Base-by-base conservation (phyloP, 2,329 filamentous ascomycete genomes). In the Moelleriella libera region DNA sequence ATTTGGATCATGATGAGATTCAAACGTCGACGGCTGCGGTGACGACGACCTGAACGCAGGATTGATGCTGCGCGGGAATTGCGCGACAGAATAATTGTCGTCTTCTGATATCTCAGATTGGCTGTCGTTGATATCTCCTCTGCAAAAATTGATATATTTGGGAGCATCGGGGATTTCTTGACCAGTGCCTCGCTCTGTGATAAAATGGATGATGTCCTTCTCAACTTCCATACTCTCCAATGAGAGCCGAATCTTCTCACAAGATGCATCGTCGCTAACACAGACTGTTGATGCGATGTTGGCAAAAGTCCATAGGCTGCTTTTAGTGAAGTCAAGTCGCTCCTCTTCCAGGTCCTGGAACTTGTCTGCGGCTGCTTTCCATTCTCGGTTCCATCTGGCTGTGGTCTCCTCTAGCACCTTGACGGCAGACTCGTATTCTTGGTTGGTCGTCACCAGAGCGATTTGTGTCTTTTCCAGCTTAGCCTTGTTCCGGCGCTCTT, bases 311-410 rank as follows among this genome's bases (percentile, higher is more conserved):
- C 92, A 98, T 6, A 98, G 72, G 59, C 92, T 97, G 68, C 86
- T 94, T 72, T 97, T 98, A 54, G 88, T 89, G 61, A 95, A 98
- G 65, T 98, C 92, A 40, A 98, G 75, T 42, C 92, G 78, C 67
- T 98, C 92, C 64, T 98, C 94, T 67, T 98, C 92, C 10, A 98
- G 78, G 58, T 98, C 94, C 69, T 98, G 94, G 66, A 98, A 98
- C 70, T 97, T 98, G 73, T 94, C 94, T 58, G 92, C 94, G 1
- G 90, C 92, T 21, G 86, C 81, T 67, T 97, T 98, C 92, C 92
- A 98, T 63, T 98, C 92, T 57, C 90, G 78, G 61, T 98, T 98
- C 92, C 92, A 98, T 47, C 90, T 78, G 5, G 80, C 84, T 0
- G 92, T 98, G 0, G 92, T 98, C 56, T 97, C 92, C 60, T 98